A percentile compares a stretch with the other conserved stretches of the same genome.
Evolutionary conservation across 225 moss, liverwort and hornwort species (phyloP).

Genomic region (Bryoerythrophyllum caledonicum): DNA sequence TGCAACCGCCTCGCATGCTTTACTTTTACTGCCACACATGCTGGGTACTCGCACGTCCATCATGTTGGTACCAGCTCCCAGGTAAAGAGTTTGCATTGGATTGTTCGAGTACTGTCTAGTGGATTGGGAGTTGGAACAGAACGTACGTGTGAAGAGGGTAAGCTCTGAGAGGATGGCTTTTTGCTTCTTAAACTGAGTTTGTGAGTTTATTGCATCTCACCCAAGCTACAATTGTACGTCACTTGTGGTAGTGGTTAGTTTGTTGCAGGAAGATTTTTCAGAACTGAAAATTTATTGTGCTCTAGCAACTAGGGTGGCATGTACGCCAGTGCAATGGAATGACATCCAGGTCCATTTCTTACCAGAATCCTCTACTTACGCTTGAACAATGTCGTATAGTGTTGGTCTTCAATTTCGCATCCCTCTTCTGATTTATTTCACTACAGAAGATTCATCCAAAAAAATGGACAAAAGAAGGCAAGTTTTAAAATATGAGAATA

Average conservation of each 20-base stretch:
- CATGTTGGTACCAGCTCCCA: neutral
- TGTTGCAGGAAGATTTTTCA: neutral
- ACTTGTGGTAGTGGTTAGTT: neutral
- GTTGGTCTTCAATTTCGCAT: no score
- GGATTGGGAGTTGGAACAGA: neutral
- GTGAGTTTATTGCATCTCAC: neutral
- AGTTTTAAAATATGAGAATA: no score
- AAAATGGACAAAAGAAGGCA: no score
- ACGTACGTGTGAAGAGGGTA: neutral
- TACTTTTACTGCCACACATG: slow-evolving; percentile 28
- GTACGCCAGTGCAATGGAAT: neutral
- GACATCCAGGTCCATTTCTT: neutral
- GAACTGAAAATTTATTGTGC: neutral
- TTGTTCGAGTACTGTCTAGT: neutral
- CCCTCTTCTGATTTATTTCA: no score
- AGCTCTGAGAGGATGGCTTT: neutral
- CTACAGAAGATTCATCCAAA: no score
- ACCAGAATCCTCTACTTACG: neutral
- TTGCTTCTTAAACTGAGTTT: neutral
- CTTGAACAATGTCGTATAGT: no score
- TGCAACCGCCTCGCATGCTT: slow-evolving; percentile 44
- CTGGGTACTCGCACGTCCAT: slow-evolving; percentile 5
- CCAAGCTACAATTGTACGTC: neutral
- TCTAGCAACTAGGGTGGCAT: neutral
- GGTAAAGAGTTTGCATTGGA: neutral